Conservation (phyloP, 371 early-diverging fungal species). For the Mucor circinelloides region DNA sequence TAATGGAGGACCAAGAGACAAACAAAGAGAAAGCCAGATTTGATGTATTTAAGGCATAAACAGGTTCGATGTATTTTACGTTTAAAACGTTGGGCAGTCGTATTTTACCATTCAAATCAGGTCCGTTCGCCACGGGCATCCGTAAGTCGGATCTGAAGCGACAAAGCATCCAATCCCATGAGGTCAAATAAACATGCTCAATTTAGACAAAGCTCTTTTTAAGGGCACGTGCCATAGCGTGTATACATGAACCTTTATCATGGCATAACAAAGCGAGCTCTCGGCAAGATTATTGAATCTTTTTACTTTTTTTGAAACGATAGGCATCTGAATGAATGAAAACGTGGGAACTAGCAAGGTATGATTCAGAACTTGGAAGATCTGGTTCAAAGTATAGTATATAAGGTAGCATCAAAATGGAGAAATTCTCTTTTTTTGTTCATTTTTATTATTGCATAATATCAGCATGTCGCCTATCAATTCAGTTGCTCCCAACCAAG, state of each 20-base stretch:
- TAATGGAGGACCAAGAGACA: neutral
- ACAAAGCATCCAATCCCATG: neutral
- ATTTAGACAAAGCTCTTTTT: neutral
- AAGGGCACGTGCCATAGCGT: slow-evolving; percentile 7
- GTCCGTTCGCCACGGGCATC: neutral
- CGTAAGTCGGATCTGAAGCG: neutral
- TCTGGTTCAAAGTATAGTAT: neutral
- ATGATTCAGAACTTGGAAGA: neutral
- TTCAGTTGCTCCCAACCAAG: slow-evolving; percentile 9
- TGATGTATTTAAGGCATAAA: neutral
- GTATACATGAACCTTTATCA: neutral
- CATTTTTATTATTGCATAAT: neutral
- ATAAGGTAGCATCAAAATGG: neutral
- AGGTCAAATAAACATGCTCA: neutral
- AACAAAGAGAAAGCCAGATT: neutral
- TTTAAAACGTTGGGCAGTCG: neutral
- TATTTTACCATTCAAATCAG: neutral
- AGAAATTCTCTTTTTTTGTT: neutral
- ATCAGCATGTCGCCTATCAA: slow-evolving; percentile 9
- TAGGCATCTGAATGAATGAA: neutral
- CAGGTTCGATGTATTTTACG: neutral
- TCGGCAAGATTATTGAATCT: slow-evolving; percentile 2
- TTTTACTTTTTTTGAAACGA: neutral
- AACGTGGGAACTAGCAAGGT: slow-evolving; percentile 6
- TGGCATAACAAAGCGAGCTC: slow-evolving; percentile 10